These are phyloP conservation scores for Claviceps monticola DNA, from an alignment of 2,329 filamentous ascomycete genomes.

Conservation along the genomic window DNA sequence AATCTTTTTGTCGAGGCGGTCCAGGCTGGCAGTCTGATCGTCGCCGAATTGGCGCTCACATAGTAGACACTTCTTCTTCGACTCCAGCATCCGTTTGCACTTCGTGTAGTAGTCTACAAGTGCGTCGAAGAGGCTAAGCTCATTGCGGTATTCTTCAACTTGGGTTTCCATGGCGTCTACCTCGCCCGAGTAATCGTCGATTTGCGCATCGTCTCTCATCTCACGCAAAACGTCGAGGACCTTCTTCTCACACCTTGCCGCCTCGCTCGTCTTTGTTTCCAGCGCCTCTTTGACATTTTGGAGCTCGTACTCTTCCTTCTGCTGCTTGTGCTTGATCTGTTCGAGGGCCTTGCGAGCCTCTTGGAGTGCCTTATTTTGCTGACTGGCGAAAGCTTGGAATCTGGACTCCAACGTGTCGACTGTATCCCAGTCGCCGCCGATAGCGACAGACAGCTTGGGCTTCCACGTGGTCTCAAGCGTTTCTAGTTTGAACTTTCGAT, in stretches of 20 bases:
- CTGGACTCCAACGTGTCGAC: constrained; percentile 53
- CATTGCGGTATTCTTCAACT: constrained; percentile 45
- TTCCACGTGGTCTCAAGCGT: constrained; percentile 66
- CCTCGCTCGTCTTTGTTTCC: constrained; percentile 49
- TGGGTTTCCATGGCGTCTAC: constrained; percentile 40
- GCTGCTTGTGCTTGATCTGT: constrained; percentile 54
- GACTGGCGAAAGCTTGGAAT: constrained; percentile 50
- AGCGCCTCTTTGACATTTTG: constrained; percentile 50
- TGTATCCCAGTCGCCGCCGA: constrained; percentile 53
- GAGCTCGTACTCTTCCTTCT: constrained; percentile 62
- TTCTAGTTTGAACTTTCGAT: constrained; percentile 59
- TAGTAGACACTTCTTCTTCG: constrained; percentile 60
- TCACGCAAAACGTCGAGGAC: constrained; percentile 35
- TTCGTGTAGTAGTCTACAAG: constrained; percentile 58
- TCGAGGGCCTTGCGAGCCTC: constrained; percentile 61
- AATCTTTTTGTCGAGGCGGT: constrained; percentile 53
- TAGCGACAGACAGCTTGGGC: constrained; percentile 49
- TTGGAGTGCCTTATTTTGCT: constrained; percentile 42
- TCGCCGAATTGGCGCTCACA: constrained; percentile 60
- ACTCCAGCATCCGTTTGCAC: constrained; percentile 50
- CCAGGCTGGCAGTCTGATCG: constrained; percentile 39
- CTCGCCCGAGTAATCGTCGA: constrained; percentile 41
- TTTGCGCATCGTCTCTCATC: constrained; percentile 28
- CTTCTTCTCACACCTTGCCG: constrained; percentile 43
- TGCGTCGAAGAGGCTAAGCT: constrained; percentile 54